These are phyloP conservation scores for Yamadazyma olivae DNA, from an alignment of 805 yeast genomes.

Conservation along the genomic window DNA sequence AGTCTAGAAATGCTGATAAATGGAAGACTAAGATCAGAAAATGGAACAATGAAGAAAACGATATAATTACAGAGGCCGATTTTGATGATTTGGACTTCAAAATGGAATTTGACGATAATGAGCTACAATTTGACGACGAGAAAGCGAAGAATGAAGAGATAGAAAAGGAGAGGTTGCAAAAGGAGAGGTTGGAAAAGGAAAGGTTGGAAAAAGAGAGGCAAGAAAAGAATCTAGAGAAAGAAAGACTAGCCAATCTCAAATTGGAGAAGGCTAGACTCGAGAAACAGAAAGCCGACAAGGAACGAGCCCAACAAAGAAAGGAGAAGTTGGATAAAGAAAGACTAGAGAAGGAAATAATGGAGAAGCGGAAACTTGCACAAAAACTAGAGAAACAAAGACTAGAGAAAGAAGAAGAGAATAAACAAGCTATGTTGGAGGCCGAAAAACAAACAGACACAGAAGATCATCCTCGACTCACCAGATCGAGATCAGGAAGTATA, in stretches of 20 bases:
- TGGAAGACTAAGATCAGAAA: slow-evolving; percentile 10
- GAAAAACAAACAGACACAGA: neutral
- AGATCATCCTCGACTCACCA: slow-evolving; percentile 1
- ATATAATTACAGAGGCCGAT: slow-evolving; percentile 32
- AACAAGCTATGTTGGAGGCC: neutral
- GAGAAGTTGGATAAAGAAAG: neutral
- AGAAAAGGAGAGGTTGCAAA: slow-evolving; percentile 1
- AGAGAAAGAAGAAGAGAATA: neutral
- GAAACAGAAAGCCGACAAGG: neutral
- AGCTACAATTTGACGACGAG: slow-evolving; percentile 7
- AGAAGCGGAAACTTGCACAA: no score
- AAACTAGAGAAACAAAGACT: neutral
- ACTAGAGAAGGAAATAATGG: neutral
- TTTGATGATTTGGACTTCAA: slow-evolving; percentile 28
- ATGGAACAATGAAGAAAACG: slow-evolving; percentile 6
- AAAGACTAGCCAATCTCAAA: neutral
- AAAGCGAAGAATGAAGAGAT: neutral
- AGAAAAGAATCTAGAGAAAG: neutral
- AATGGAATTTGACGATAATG: slow-evolving; percentile 13
- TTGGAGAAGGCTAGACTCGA: neutral
- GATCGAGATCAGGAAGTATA: slow-evolving; percentile 4
- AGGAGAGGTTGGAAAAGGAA: neutral
- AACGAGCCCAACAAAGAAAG: no score
- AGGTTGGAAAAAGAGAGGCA: neutral
- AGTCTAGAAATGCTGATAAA: slow-evolving; percentile 33